Evolutionary conservation across 441 rosid species (phyloP).

Genomic region (Syzygium malaccense): DNA sequence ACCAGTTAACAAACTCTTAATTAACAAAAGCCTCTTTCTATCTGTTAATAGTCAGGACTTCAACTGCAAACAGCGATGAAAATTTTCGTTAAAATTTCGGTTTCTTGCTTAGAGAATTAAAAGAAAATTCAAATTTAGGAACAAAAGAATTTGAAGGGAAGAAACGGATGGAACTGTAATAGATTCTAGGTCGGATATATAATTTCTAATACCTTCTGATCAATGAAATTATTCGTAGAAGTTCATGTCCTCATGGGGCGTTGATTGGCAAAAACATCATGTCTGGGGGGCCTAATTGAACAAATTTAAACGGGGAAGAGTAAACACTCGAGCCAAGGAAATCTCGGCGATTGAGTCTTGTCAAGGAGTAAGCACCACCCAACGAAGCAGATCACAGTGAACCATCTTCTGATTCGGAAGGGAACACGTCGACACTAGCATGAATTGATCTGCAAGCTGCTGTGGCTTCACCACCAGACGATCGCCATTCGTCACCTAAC

Average conservation of each 20-base stretch:
- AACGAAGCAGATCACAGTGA: background rate
- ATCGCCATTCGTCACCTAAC: background rate
- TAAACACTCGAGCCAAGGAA: background rate
- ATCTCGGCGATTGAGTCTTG: background rate
- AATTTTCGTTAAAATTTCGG: background rate
- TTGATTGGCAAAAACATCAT: background rate
- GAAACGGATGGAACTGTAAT: background rate
- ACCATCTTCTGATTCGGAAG: background rate
- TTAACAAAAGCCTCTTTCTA: background rate
- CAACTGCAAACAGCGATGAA: background rate
- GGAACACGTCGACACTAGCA: background rate
- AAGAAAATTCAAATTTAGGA: fast-evolving
- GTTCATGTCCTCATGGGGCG: background rate
- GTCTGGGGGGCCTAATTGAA: too few species aligned
- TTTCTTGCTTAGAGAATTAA: background rate
- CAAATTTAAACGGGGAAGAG: background rate
- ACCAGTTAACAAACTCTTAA: background rate
- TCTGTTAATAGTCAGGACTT: background rate
- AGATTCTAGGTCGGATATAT: background rate
- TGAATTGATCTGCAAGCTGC: background rate
- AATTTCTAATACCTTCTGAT: background rate
- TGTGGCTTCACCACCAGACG: background rate
- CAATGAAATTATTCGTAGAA: background rate
- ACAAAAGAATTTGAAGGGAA: background rate
- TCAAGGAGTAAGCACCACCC: background rate